Base-by-base conservation (phyloP, 768 basidiomycete species). In the Naganishia randhawae region DNA sequence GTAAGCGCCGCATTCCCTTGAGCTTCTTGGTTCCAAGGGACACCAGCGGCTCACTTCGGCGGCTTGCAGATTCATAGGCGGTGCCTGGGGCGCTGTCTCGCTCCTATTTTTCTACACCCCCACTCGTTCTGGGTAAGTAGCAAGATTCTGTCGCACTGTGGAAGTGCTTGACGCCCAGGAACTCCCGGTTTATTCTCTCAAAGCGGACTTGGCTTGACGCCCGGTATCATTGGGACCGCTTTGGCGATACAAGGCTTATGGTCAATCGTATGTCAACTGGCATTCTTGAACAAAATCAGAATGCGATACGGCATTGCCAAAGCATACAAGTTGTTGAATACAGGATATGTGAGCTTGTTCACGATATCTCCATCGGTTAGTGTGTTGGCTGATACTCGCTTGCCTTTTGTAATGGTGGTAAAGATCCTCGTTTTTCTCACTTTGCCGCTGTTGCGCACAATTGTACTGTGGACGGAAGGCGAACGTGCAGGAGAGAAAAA, bases 201-300 rank as follows among this genome's bases (percentile, higher is more conserved):
- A 65, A 79, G 77, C 35, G 78, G 78, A 57, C 70, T 79, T 5
- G 74, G 73, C 19, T 73, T 79, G 75, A 74, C 78, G 11, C 66
- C 78, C 3, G 68, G 73, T n/a, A 73, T 74, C 3, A 79, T 79
- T 19, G 78, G 78, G 19, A 69, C 71, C 19, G 76, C 76, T 10
- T 57, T 77, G n/a, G 71, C 77, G 0, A 53, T 77, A 37, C 78
- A 79, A 54, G 78, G 78, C 7, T 13, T 77, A 25, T 77, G 75
- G 72, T 73, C 77, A 5, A 75, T 79, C 53, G 71, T 73, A 13
- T 75, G 74, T 53, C 78, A 79, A 62, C 63, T 79, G 5, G 65
- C 74, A 0, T 67, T 79, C 35, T 69, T 79, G 13, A 75, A 72
- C 33, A 71, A 73, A 3, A 71, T 79, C 33, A 69, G 75, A 22